Percentiles rank a stretch among this genome's conserved stretches.
Conservation (phyloP, 345 rosid genomes). For the Camelina sativa region DNA sequence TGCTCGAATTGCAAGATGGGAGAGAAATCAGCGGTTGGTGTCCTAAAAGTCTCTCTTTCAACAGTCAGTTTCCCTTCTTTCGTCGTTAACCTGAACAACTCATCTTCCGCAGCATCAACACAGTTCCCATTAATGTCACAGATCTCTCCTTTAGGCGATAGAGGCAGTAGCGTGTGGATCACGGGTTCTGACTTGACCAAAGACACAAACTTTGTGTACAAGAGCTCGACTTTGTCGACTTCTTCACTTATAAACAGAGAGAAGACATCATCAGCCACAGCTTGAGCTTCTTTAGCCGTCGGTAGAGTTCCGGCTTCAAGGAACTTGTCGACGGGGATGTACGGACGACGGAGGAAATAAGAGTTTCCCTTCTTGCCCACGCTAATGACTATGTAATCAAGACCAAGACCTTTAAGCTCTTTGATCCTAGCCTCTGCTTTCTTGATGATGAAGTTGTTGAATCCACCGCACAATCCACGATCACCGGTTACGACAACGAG, state of each 20-base stretch:
- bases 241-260: slow-evolving; percentile 82
- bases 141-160: slow-evolving; percentile 90
- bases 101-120: slow-evolving; percentile 94
- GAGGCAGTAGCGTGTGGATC: slow-evolving; percentile 85
- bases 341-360: slow-evolving; percentile 77
- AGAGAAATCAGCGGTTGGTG: slow-evolving; percentile 61
- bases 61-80: slow-evolving; percentile 87
- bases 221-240: slow-evolving; percentile 92
- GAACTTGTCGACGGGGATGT: slow-evolving; percentile 72
- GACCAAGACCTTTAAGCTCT: slow-evolving; percentile 68
- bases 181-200: slow-evolving; percentile 84
- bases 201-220: slow-evolving; percentile 93
- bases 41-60: slow-evolving; percentile 75
- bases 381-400: slow-evolving; percentile 70
- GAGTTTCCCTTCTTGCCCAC: slow-evolving; percentile 93
- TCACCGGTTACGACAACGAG: slow-evolving; percentile 91
- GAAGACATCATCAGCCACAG: slow-evolving; percentile 73
- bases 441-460: slow-evolving; percentile 72
- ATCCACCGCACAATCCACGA: slow-evolving; percentile 88
- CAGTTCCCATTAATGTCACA: slow-evolving; percentile 88
- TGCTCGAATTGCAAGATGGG: slow-evolving; percentile 94
- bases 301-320: slow-evolving; percentile 57
- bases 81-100: slow-evolving; percentile 87
- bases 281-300: slow-evolving; percentile 78
- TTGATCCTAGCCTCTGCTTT: slow-evolving; percentile 79